phyloP scores from a whole-genome alignment of 805 yeast species.

The Teunomyces atbi region DNA sequence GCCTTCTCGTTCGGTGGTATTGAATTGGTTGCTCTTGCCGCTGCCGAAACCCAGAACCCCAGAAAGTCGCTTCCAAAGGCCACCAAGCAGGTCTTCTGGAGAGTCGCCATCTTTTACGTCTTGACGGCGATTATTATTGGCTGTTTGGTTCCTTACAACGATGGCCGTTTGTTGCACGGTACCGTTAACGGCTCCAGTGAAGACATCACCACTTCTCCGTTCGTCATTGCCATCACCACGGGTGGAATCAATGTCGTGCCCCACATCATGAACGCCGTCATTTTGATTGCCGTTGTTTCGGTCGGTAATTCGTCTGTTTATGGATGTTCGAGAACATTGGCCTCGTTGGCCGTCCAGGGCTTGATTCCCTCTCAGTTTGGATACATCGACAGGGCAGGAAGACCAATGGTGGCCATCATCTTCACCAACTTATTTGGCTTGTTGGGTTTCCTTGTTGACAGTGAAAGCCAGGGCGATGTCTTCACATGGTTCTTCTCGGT shows the following conservation, averaged over 20 bases:
- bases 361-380: conserved; percentile 53
- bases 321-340: conserved; percentile 70
- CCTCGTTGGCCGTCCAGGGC: conserved; percentile 68
- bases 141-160: conserved; percentile 49
- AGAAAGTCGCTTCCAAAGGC: conserved; percentile 56
- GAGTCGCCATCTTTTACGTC: conserved; percentile 48
- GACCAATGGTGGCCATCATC: conserved; percentile 40
- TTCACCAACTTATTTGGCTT: conserved; percentile 35
- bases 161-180: conserved; percentile 47
- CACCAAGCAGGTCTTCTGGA: conserved; percentile 54
- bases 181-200: conserved; percentile 26
- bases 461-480: conserved; percentile 27
- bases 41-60: conserved; percentile 57
- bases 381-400: conserved; percentile 41
- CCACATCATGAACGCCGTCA: conserved; percentile 71
- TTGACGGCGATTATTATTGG: conserved; percentile 30
- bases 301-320: conserved; percentile 76
- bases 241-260: conserved; percentile 68
- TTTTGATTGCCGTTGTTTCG: conserved; percentile 67
- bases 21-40: conserved; percentile 58
- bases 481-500: conserved; percentile 43
- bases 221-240: conserved; percentile 64
- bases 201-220: conserved; percentile 63
- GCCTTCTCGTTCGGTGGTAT: conserved; percentile 64
- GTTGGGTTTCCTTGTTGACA: conserved; percentile 38